phyloP scores from a whole-genome alignment of 345 rosid species.

The Eucalyptus pauciflora region DNA sequence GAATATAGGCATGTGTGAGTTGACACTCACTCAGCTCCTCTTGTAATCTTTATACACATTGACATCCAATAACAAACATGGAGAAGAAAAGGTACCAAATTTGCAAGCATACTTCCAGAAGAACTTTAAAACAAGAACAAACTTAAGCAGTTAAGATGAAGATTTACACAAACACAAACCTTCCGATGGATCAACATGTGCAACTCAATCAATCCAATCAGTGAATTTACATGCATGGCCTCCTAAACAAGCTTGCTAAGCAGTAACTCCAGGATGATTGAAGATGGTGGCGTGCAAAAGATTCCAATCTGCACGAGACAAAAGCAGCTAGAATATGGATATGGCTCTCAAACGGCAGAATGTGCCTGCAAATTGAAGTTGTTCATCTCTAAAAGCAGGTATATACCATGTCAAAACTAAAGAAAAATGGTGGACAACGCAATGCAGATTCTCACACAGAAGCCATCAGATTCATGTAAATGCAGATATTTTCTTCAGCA shows the following conservation, averaged over 20 bases:
- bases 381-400: neutral
- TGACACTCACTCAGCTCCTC: neutral
- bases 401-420: neutral
- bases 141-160: neutral
- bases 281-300: constrained; percentile 88
- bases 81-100: neutral
- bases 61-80: neutral
- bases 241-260: constrained; percentile 89
- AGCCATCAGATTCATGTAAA: constrained; percentile 81
- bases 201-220: constrained; percentile 66
- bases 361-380: neutral
- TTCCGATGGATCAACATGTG: constrained; percentile 36
- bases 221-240: constrained; percentile 68
- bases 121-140: neutral
- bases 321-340: neutral
- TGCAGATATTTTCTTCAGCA: constrained; percentile 76
- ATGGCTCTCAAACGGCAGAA: neutral
- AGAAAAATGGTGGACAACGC: neutral
- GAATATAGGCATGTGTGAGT: neutral
- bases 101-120: neutral
- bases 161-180: constrained; percentile 19
- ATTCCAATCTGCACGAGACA: constrained; percentile 60
- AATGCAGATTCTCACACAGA: constrained; percentile 56
- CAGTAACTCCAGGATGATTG: constrained; percentile 98
- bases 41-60: neutral